Evolutionary conservation across 1,284 basidiomycete species (phyloP).

Genomic region (Sanghuangporus baumii): DNA sequence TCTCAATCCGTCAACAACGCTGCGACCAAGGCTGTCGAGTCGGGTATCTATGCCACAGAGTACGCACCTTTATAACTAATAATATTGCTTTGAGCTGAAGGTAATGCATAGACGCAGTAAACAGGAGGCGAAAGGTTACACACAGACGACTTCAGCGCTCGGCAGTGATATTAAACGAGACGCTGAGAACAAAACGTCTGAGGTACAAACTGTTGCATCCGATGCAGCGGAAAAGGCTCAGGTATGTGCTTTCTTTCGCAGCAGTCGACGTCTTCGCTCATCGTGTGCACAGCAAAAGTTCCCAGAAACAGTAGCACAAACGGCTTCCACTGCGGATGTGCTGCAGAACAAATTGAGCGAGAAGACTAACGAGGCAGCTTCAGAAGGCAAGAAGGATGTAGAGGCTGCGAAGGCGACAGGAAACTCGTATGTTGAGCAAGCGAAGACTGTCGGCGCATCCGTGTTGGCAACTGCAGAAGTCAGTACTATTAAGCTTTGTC

Average conservation of each 20-base stretch:
- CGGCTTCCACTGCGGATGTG: conserved; percentile 36
- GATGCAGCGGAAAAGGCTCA: conserved; percentile 22
- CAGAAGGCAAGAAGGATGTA: conserved; percentile 47
- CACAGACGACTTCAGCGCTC: background rate
- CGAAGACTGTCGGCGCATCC: conserved; percentile 39
- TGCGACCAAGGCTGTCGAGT: conserved; percentile 17
- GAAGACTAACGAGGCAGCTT: conserved; percentile 46
- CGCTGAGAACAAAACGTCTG: conserved; percentile 18
- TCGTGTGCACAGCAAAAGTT: conserved; percentile 35
- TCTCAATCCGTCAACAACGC: conserved; percentile 15
- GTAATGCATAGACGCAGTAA: conserved; percentile 3
- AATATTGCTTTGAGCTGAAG: background rate
- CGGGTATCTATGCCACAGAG: conserved; percentile 16
- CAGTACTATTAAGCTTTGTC: conserved; percentile 16
- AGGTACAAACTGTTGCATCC: conserved; percentile 18
- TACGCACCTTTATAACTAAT: conserved; percentile 5
- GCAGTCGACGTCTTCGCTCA: background rate
- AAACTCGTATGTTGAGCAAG: conserved; percentile 46
- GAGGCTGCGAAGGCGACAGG: conserved; percentile 38
- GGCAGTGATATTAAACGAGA: conserved; percentile 4
- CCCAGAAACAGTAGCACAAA: conserved; percentile 36
- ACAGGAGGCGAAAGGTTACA: background rate
- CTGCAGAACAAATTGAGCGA: conserved; percentile 36
- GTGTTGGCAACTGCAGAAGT: conserved; percentile 51
- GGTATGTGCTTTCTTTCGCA: conserved; percentile 10